Base-by-base conservation (phyloP, 1,284 basidiomycete species). In the Trichosporon sp. region DNA sequence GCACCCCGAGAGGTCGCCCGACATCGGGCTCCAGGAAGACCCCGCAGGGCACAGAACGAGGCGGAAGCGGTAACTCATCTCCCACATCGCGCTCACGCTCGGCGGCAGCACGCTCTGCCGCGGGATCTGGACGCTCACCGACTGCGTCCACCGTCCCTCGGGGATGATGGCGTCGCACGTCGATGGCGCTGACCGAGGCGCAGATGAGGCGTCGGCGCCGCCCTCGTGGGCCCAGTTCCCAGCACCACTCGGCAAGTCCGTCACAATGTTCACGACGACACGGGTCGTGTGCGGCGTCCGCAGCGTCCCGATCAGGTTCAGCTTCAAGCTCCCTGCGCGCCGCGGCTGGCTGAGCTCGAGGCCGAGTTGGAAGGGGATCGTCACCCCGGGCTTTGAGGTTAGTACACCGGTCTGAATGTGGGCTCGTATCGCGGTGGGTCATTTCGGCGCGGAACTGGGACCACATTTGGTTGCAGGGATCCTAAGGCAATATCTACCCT, bases 221-320 rank as follows among this genome's bases (percentile, higher is more conserved):
- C 80, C 44, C 75, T 72, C 18, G 80, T 79, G 64, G 80, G 77
- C 60, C 78, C 78, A 65, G 81, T 79, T 18, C 72, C 71, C 29
- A 70, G 27, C 58, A 60, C 31, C 13, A 3, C 18, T 8, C 18
- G 58, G 32, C 29, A 69, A 68, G 15, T 72, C 68, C 67, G 77
- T 70, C 62, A 80, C 79, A 70, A 75, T 76, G 2, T 74, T 77
- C 11, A 82, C 73, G 6, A 71, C 70, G 25, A 78, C 77, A 23
- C 72, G 71, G 21, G 80, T 70, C 13, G 75, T 70, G 72, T 82
- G 81, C 3, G 74, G 74, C n/a, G 81, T 77, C 8, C 75, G 72
- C 66, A 82, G 21, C 21, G 47, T 51, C 6, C 47, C 47, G 21
- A 51, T 51, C 47, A 51, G 21, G 47, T 25, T 51, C 21, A 51